Conservation (phyloP, 306 rosid species). For the Prinsepia uniflora region DNA sequence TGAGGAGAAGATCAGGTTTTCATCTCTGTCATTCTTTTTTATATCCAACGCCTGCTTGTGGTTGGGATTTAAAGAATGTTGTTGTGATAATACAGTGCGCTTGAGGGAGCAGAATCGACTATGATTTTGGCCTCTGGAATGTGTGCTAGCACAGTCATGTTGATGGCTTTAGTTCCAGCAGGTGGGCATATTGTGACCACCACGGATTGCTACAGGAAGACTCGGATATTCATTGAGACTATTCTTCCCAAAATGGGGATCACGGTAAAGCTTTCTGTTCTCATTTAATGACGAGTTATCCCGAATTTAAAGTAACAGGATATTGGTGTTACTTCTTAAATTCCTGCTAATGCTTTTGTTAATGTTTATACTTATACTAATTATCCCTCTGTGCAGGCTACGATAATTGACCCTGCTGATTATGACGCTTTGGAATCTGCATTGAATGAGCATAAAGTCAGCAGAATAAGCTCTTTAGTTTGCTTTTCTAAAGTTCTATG, state of each 20-base stretch:
- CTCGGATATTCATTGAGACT: conserved; percentile 82
- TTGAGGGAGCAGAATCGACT: conserved; percentile 97
- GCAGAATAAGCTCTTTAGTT: conserved; percentile 27
- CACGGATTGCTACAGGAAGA: conserved; percentile 93
- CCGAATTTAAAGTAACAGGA: not conserved
- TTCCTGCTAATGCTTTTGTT: not conserved
- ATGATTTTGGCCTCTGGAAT: conserved; percentile 88
- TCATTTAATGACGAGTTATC: not conserved
- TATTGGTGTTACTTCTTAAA: conserved; percentile 1
- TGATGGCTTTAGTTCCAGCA: conserved; percentile 90
- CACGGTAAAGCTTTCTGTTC: conserved; percentile 39
- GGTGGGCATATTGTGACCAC: conserved; percentile 97
- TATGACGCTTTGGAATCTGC: conserved; percentile 62
- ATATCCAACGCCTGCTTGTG: not conserved
- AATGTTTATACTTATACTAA: conserved; percentile 11
- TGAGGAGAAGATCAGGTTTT: conserved; percentile 92
- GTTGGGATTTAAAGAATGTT: conserved; percentile 15
- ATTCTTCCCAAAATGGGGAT: conserved; percentile 92
- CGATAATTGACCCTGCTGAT: conserved; percentile 89
- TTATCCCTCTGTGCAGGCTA: conserved; percentile 48
- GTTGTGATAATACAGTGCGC: conserved; percentile 50
- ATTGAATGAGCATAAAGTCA: conserved; percentile 64
- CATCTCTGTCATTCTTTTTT: conserved; percentile 7
- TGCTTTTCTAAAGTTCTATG: conserved; percentile 5
- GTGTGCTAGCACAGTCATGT: conserved; percentile 77